Evolutionary conservation across 2,329 filamentous ascomycete species (phyloP), one percentile per base, ranked within the genome.

Genomic region (Coniosporium tulheliwenetii): DNA sequence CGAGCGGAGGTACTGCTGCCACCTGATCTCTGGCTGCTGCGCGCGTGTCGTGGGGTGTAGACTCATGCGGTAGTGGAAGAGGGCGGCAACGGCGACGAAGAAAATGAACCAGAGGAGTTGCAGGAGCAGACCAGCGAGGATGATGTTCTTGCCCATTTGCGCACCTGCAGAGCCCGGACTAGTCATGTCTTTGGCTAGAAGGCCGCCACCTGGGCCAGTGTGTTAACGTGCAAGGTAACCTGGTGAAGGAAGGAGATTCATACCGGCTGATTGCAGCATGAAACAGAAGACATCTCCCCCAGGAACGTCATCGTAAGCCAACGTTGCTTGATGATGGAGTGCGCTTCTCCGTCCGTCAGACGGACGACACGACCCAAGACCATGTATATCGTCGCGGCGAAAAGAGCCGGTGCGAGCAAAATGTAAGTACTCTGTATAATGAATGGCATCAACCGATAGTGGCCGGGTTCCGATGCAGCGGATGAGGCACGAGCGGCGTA

Each of bases 91-190:
- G 4, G 65, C 42, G 31, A 71, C 54, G 48, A 79, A 80, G 31
- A 77, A 55, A 15, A 61, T 63, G 45, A 79, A 77, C 41, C 72
- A 65, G 35, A 72, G 33, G 16, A 80, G 62, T 50, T 80, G 76
- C 12, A 77, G 52, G 30, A 70, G 52, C 2, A 80, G 57, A 2
- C 76, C 75, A 1, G 48, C 66, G 7, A 78, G 54, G n/a, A 79
- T 66, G 38, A 78, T 58, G 13, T 66, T 63, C 46, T 71, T 52
- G n/a, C 67, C 71, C 10, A 56, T 53, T 19, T 62, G 13, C 32
- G 16, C 12, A 19, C 10, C 5, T 19, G 8, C 13, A 13, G 13
- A n/a, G 12, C 5, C 16, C 13, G n/a, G 10, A 16, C 13, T 16
- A 5, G 10, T 26, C 16, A 37, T 37, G 9, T 26, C 19, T 26